These are phyloP conservation scores for Talaromyces liani DNA, from an alignment of 495 filamentous ascomycete genomes.

Conservation along the genomic window DNA sequence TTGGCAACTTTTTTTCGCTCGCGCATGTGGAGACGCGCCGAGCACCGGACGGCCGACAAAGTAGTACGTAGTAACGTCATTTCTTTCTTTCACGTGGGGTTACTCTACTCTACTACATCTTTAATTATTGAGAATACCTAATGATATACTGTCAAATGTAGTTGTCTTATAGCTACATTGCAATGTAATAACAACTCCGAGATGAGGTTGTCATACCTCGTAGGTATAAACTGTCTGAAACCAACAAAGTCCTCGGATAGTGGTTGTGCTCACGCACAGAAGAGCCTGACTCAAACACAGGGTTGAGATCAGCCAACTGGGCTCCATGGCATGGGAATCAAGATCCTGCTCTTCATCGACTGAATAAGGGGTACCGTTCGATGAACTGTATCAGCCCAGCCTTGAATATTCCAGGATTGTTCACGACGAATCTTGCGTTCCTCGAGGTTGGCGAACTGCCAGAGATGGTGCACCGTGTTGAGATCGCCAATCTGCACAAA, in stretches of 20 bases:
- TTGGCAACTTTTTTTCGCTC: not conserved
- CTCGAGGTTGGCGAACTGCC: slow-evolving; percentile 96
- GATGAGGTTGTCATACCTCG: not conserved
- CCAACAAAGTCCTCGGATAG: not conserved
- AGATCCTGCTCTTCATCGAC: slow-evolving; percentile 86
- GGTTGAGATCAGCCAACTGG: slow-evolving; percentile 59
- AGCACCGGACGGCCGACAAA: not conserved
- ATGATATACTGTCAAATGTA: not conserved
- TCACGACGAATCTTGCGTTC: slow-evolving; percentile 87
- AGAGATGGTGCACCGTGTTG: slow-evolving; percentile 96
- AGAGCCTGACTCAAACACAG: not conserved
- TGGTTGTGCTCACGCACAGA: not conserved
- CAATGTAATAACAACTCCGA: not conserved
- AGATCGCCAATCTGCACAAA: slow-evolving; percentile 97
- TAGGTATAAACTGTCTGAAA: not conserved
- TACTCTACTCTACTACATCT: too few species aligned
- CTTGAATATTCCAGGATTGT: slow-evolving; percentile 90
- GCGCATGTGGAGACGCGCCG: not conserved
- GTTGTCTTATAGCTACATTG: not conserved
- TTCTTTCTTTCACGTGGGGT: not conserved
- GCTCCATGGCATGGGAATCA: slow-evolving; percentile 94
- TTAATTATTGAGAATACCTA: too few species aligned
- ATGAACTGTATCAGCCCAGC: slow-evolving; percentile 97
- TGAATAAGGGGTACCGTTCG: slow-evolving; percentile 97
- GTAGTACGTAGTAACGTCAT: not conserved